Evolutionary conservation across 2,329 filamentous ascomycete genomes (phyloP).

Genomic region (Epichloe uncinata): DNA sequence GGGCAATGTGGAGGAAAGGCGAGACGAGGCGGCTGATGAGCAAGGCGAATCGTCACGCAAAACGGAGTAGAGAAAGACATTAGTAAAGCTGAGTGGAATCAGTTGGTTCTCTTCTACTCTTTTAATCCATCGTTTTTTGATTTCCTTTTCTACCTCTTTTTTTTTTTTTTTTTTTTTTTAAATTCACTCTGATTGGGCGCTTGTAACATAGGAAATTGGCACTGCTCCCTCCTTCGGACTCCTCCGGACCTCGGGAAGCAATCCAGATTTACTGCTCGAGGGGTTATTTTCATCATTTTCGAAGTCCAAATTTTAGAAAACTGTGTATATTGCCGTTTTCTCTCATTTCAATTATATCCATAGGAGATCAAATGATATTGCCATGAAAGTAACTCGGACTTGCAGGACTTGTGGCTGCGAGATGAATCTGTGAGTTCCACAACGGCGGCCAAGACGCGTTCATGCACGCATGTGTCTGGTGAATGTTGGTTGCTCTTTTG

Average conservation of each 20-base stretch:
- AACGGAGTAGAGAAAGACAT: constrained; percentile 10
- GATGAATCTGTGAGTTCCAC: too few relatives aligned
- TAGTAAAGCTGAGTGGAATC: neutral
- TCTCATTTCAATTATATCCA: neutral
- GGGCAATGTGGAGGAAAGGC: constrained; percentile 6
- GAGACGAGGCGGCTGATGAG: constrained; percentile 3
- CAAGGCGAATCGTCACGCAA: constrained; percentile 13
- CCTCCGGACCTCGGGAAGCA: neutral
- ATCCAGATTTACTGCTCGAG: neutral
- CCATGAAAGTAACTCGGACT: neutral
- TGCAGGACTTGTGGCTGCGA: too few relatives aligned
- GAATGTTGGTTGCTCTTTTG: too few relatives aligned
- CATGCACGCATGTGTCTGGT: too few relatives aligned
- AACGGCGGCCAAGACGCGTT: too few relatives aligned
- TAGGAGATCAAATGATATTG: neutral
- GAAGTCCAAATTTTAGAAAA: neutral
- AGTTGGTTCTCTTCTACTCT: neutral
- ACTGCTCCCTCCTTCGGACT: neutral
- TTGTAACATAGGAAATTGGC: neutral
- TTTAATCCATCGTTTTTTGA: neutral
- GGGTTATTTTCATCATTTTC: neutral
- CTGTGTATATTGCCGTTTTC: neutral
- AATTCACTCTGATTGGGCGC: neutral
- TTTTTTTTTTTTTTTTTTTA: too few relatives aligned
- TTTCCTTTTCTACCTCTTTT: too few relatives aligned